These are phyloP conservation scores for Scheffersomyces titani DNA, from an alignment of 1,139 yeast genomes.

Conservation along the genomic window DNA sequence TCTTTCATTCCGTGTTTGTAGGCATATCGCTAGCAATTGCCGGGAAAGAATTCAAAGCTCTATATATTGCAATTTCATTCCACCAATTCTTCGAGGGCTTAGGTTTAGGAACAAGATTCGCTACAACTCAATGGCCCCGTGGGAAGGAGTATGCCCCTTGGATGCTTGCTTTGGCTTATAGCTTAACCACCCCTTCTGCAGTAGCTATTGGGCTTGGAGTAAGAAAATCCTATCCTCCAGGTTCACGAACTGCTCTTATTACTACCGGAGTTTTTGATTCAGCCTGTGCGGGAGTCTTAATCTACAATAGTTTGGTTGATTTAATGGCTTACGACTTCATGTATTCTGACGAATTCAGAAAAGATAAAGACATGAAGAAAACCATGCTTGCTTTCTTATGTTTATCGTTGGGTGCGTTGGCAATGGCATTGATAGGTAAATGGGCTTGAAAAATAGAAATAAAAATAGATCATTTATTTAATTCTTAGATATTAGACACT, in stretches of 20 bases:
- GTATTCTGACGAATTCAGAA: slow-evolving; percentile 27
- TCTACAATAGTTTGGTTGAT: slow-evolving; percentile 40
- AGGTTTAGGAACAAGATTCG: slow-evolving; percentile 42
- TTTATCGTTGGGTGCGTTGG: slow-evolving; percentile 18
- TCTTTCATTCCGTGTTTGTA: slow-evolving; percentile 42
- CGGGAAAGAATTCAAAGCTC: slow-evolving; percentile 35
- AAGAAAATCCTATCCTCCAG: slow-evolving; percentile 33
- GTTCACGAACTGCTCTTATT: slow-evolving; percentile 34
- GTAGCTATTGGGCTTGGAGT: slow-evolving; percentile 41
- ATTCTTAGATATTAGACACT: background rate
- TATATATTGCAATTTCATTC: slow-evolving; percentile 39
- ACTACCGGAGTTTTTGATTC: slow-evolving; percentile 39
- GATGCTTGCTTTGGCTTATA: slow-evolving; percentile 32
- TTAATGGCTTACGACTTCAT: slow-evolving; percentile 43
- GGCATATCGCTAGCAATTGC: slow-evolving; percentile 43
- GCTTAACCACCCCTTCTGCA: slow-evolving; percentile 37
- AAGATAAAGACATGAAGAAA: slow-evolving; percentile 14
- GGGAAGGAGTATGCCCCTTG: slow-evolving; percentile 32
- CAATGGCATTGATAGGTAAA: slow-evolving; percentile 25
- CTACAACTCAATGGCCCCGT: slow-evolving; percentile 38
- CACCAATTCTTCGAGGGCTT: slow-evolving; percentile 46
- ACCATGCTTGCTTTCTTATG: slow-evolving; percentile 25
- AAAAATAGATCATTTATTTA: background rate
- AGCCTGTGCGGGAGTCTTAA: slow-evolving; percentile 40
- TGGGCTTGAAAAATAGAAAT: slow-evolving; percentile 15